Percentiles rank a stretch among this genome's conserved stretches.
These are phyloP conservation scores for Fagopyrum esculentum DNA, from an alignment of 148 eudicot species.

Conservation along the genomic window DNA sequence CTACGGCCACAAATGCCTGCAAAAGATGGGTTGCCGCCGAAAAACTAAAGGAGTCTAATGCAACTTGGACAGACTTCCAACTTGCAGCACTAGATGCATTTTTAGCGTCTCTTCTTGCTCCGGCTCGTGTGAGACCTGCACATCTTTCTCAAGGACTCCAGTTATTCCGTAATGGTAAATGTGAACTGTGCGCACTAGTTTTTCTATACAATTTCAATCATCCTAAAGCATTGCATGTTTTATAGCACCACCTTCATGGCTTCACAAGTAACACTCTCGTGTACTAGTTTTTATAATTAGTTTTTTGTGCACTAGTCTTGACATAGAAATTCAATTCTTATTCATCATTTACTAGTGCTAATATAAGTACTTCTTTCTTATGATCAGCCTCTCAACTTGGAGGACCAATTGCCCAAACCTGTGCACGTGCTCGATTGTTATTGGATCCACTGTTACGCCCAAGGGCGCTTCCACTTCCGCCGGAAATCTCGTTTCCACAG, in stretches of 20 bases:
- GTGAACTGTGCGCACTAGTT: background rate
- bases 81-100: conserved; percentile 77
- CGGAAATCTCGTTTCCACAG: conserved; percentile 31
- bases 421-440: conserved; percentile 64
- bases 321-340: background rate
- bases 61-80: conserved; percentile 59
- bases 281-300: background rate
- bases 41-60: conserved; percentile 18
- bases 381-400: conserved; percentile 9
- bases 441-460: conserved; percentile 87
- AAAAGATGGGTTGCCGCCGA: conserved; percentile 37
- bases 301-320: no score
- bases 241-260: no score
- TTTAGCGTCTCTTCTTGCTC: conserved; percentile 79
- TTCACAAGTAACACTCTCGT: no score
- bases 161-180: conserved; percentile 71
- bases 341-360: background rate
- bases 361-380: background rate
- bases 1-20: conserved; percentile 55
- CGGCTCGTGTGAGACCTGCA: conserved; percentile 60
- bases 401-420: conserved; percentile 60
- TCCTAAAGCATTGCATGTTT: background rate
- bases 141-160: conserved; percentile 61
- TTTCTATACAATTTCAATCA: background rate
- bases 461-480: conserved; percentile 50